Percentiles rank a stretch among this genome's conserved stretches.
Evolutionary conservation across 306 rosid genomes (phyloP).

Genomic region (Urtica urens): DNA sequence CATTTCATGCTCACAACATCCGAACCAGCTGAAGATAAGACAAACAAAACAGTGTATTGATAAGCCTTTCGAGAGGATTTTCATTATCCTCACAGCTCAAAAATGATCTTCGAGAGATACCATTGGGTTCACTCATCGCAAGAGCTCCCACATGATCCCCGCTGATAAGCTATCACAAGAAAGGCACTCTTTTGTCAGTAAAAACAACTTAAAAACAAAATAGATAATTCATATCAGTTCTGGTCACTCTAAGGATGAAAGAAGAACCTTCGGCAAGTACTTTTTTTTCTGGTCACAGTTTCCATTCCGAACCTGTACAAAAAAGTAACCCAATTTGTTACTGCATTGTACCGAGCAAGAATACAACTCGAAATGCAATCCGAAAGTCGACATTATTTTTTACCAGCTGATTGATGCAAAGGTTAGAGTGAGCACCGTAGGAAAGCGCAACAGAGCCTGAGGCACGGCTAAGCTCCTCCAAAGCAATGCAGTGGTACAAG

Average conservation of each 20-base stretch:
- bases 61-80: too few species aligned
- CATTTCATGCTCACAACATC: conserved; percentile 98
- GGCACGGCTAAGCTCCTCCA: conserved; percentile 98
- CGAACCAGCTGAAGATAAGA: conserved; percentile 66
- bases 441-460: conserved; percentile 95
- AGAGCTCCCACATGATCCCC: conserved; percentile 98
- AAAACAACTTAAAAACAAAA: not conserved
- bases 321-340: conserved; percentile 7
- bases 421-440: conserved; percentile 91
- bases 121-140: conserved; percentile 96
- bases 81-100: too few species aligned
- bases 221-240: not conserved
- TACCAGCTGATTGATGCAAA: conserved; percentile 95
- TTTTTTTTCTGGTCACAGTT: conserved; percentile 55
- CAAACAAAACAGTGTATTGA: conserved; percentile 8
- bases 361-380: conserved; percentile 13
- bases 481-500: conserved; percentile 82
- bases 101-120: conserved; percentile 30
- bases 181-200: conserved; percentile 20
- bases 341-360: too few species aligned
- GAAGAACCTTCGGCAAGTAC: conserved; percentile 79
- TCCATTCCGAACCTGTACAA: conserved; percentile 81
- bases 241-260: conserved; percentile 12
- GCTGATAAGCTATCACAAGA: conserved; percentile 61
- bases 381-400: conserved; percentile 10